These are phyloP conservation scores for Trichoderma lentiforme DNA, from an alignment of 2,329 filamentous ascomycete genomes.

Conservation along the genomic window DNA sequence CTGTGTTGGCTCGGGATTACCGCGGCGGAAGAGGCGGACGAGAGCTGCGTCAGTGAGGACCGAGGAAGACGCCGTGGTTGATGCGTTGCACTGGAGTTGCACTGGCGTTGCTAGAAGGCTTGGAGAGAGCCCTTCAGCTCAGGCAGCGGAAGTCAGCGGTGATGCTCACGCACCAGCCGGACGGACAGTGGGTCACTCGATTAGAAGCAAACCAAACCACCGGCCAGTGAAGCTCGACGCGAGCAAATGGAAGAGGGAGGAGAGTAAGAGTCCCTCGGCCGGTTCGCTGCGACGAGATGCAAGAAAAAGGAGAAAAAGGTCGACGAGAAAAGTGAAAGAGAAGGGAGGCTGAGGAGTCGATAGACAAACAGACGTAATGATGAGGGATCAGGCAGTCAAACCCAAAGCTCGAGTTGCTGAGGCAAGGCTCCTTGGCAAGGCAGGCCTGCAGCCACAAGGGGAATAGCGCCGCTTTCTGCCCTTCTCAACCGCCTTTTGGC, in stretches of 20 bases:
- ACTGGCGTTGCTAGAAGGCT: not conserved
- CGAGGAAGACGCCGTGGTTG: not conserved
- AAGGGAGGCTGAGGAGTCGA: slow-evolving; percentile 7
- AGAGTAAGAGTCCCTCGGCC: not conserved
- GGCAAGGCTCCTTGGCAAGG: slow-evolving; percentile 8
- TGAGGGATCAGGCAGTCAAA: slow-evolving; percentile 21
- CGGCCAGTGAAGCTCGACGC: not conserved
- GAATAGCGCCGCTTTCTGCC: slow-evolving; percentile 17
- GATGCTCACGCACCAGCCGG: slow-evolving; percentile 11
- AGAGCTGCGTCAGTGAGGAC: not conserved
- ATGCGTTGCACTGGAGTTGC: not conserved
- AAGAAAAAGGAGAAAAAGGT: not conserved
- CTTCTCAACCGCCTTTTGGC: slow-evolving; percentile 11
- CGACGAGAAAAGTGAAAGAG: not conserved
- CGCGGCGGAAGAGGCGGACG: not conserved
- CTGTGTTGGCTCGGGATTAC: not conserved
- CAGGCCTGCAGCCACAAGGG: not conserved
- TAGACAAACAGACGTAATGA: slow-evolving; percentile 15
- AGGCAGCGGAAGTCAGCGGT: slow-evolving; percentile 11
- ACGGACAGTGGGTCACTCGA: slow-evolving; percentile 4
- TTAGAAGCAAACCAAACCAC: not conserved
- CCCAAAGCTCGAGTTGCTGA: slow-evolving; percentile 12
- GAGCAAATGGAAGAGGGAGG: not conserved
- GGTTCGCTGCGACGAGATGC: not conserved
- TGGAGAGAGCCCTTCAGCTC: not conserved